phyloP scores from a whole-genome alignment of 768 basidiomycete genomes.

The Suillus sp. region DNA sequence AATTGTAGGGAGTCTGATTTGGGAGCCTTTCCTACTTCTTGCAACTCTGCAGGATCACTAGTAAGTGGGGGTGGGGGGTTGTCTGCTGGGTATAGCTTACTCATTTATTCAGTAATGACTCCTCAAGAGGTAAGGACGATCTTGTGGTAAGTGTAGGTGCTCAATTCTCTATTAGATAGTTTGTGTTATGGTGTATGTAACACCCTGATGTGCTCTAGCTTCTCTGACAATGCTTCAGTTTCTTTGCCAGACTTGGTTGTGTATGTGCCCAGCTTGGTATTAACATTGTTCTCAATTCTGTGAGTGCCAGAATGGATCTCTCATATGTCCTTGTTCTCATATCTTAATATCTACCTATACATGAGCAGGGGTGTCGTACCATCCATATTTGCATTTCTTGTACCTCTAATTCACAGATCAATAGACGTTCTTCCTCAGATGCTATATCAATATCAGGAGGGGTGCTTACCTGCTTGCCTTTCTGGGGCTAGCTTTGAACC shows the following conservation, averaged over 20 bases:
- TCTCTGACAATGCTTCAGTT: slow-evolving; percentile 15
- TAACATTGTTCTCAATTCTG: slow-evolving; percentile 23
- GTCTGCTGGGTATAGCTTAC: neutral
- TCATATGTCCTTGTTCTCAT: slow-evolving; percentile 11
- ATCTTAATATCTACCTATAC: neutral
- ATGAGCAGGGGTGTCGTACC: neutral
- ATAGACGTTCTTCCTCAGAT: neutral
- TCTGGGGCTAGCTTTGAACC: slow-evolving; percentile 14
- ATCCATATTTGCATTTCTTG: neutral
- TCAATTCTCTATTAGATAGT: slow-evolving; percentile 1
- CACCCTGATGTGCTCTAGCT: neutral
- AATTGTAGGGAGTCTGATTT: slow-evolving; percentile 22
- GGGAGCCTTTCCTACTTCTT: slow-evolving; percentile 23
- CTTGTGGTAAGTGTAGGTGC: neutral
- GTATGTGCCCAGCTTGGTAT: slow-evolving; percentile 23
- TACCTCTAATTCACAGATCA: neutral
- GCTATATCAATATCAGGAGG: slow-evolving; percentile 17
- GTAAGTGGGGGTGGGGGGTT: slow-evolving; percentile 2
- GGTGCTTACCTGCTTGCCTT: slow-evolving; percentile 18
- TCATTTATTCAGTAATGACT: slow-evolving; percentile 9
- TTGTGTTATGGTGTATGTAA: slow-evolving; percentile 15
- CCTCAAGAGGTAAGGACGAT: slow-evolving; percentile 13
- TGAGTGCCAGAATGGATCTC: slow-evolving; percentile 25
- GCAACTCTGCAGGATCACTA: slow-evolving; percentile 24
- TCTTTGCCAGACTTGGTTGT: slow-evolving; percentile 25